These are phyloP conservation scores for Kluyveromyces sp. DNA, from an alignment of 1,139 yeast genomes.

Conservation along the genomic window DNA sequence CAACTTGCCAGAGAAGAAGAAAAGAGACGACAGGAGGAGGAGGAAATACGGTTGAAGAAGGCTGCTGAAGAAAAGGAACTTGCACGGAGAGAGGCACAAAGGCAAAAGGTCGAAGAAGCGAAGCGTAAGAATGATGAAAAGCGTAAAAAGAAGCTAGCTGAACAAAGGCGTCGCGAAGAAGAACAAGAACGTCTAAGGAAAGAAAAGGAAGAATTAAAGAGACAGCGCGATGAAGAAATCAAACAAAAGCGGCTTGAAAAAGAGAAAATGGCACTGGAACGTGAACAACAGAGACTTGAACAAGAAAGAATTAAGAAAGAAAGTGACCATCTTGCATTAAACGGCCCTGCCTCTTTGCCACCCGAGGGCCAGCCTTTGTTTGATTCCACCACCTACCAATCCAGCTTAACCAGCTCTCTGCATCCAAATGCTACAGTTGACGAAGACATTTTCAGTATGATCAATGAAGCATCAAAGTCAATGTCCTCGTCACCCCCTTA, in stretches of 20 bases:
- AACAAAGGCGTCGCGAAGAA: conserved; percentile 36
- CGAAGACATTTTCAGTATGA: conserved; percentile 25
- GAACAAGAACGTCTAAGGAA: conserved; percentile 37
- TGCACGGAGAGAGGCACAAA: conserved; percentile 40
- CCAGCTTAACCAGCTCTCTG: conserved; percentile 2
- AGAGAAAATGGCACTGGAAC: conserved; percentile 37
- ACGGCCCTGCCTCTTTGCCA: conserved; percentile 8
- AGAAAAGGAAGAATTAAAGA: conserved; percentile 33
- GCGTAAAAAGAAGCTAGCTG: conserved; percentile 38
- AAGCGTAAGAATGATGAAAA: conserved; percentile 37
- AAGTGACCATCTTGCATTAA: conserved; percentile 14
- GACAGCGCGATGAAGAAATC: conserved; percentile 38
- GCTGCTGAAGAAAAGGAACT: conserved; percentile 40
- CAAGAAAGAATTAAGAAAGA: conserved; percentile 26
- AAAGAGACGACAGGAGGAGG: conserved; percentile 34
- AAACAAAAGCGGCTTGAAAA: conserved; percentile 39
- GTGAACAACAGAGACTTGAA: conserved; percentile 10
- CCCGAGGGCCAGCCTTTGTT: conserved; percentile 15
- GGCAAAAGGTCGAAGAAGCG: conserved; percentile 32
- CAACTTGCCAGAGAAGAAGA: conserved; percentile 61
- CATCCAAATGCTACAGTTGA: conserved; percentile 12
- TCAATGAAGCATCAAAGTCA: conserved; percentile 25
- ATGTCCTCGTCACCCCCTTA: conserved; percentile 8
- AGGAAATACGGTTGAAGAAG: conserved; percentile 38
- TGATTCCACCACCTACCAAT: conserved; percentile 11